Evolutionary conservation across 179 eudicot genomes (phyloP).

Genomic region (Corrigiola litoralis): DNA sequence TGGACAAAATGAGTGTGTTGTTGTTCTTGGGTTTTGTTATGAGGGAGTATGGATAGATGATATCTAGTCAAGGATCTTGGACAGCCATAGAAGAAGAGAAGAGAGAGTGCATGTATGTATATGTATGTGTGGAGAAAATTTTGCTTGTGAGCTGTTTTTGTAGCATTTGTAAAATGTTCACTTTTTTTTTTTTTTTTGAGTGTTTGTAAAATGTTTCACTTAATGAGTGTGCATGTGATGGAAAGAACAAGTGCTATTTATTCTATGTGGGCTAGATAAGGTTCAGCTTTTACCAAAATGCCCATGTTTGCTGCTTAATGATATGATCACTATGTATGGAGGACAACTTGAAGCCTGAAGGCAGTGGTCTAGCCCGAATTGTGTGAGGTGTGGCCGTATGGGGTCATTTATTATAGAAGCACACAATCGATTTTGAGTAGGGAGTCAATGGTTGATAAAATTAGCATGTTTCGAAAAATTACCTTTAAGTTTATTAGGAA

Average conservation of each 20-base stretch:
- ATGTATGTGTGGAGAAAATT: conserved; percentile 3
- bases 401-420: too few relatives aligned
- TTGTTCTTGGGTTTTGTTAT: conserved; percentile 3
- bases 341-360: too few relatives aligned
- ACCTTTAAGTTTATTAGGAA: too few relatives aligned
- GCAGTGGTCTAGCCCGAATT: too few relatives aligned
- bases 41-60: conserved; percentile 15
- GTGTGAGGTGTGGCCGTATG: too few relatives aligned
- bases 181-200: background rate
- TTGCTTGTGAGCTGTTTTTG: conserved; percentile 17
- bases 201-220: conserved; percentile 23
- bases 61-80: conserved; percentile 37
- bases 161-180: background rate
- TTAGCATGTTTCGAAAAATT: too few relatives aligned
- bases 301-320: conserved; percentile 18
- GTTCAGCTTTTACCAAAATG: conserved; percentile 20
- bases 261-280: conserved; percentile 17
- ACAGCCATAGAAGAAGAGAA: conserved; percentile 28
- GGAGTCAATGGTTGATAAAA: too few relatives aligned
- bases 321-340: background rate
- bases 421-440: too few relatives aligned
- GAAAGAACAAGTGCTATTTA: conserved; percentile 19
- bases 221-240: conserved; percentile 44
- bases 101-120: too few relatives aligned
- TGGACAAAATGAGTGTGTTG: conserved; percentile 15